phyloP scores from a whole-genome alignment of 331 rosid species.

The Dryas integrifolia region DNA sequence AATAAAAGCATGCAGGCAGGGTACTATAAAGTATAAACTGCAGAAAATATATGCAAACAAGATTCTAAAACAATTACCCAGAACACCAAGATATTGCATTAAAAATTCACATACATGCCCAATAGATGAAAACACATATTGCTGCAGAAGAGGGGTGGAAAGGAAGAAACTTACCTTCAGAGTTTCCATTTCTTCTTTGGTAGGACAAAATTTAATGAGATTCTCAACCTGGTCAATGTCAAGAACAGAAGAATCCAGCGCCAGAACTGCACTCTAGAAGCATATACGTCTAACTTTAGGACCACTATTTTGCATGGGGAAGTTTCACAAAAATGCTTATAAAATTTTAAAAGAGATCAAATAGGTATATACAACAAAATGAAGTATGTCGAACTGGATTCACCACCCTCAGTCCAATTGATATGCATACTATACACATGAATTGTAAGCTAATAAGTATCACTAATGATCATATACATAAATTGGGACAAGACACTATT shows the following conservation, averaged over 20 bases:
- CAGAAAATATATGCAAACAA: neutral
- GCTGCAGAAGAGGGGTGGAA: neutral
- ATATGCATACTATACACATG: neutral
- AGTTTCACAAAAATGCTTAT: neutral
- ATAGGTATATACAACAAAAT: neutral
- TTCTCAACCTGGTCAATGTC: conserved; percentile 98
- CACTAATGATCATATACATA: neutral
- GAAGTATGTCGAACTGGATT: neutral
- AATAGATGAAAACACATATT: neutral
- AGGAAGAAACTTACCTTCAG: conserved; percentile 56
- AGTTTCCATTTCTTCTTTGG: conserved; percentile 93
- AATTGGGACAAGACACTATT: neutral
- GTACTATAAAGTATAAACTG: neutral
- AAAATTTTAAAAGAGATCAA: neutral
- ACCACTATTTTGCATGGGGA: conserved; percentile 16
- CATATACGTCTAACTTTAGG: conserved; percentile 1
- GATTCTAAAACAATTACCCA: conserved; percentile 6
- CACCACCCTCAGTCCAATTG: neutral
- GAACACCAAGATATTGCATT: neutral
- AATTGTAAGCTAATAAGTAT: neutral
- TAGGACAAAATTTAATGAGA: conserved; percentile 93
- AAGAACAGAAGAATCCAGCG: conserved; percentile 77
- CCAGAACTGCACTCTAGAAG: conserved; percentile 74
- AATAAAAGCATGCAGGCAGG: neutral
- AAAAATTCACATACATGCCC: neutral